Percentiles rank a stretch among this genome's conserved stretches.
These are phyloP conservation scores for Hibiscus tridactylites DNA, from an alignment of 345 rosid species.

Conservation along the genomic window DNA sequence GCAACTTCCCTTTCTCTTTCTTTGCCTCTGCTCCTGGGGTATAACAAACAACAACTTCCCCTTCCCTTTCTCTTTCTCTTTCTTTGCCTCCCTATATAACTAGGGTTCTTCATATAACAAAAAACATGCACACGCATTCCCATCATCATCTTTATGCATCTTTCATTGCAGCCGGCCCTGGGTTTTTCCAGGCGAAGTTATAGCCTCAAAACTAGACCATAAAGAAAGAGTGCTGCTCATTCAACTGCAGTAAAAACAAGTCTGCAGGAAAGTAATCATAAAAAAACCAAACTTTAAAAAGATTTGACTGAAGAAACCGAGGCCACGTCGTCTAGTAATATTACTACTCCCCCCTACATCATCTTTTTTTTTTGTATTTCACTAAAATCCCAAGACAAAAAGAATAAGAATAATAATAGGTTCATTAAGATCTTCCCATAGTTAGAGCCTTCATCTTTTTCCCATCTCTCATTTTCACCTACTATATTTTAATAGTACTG, in stretches of 20 bases:
- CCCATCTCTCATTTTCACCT: conserved; percentile 22
- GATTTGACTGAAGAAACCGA: conserved; percentile 42
- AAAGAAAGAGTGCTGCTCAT: background rate
- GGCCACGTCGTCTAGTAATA: conserved; percentile 17
- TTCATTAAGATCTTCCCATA: background rate
- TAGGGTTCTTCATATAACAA: background rate
- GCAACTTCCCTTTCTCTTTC: conserved; percentile 23
- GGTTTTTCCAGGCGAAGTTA: conserved; percentile 35
- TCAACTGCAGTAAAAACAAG: background rate
- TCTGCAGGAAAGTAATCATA: background rate
- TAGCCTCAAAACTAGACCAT: conserved; percentile 3
- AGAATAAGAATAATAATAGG: background rate
- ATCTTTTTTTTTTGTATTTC: conserved; percentile 12
- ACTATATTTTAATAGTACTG: too few relatives aligned
- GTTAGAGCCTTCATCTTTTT: conserved; percentile 2
- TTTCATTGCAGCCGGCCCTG: conserved; percentile 34
- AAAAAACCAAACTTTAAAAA: conserved; percentile 11
- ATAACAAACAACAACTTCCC: conserved; percentile 31
- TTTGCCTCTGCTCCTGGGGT: conserved; percentile 77
- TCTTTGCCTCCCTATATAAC: background rate
- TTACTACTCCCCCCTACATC: conserved; percentile 7
- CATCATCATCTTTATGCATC: conserved; percentile 55
- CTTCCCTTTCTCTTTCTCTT: conserved; percentile 10
- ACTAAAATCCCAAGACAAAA: conserved; percentile 16
- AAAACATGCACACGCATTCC: too few relatives aligned